A percentile compares a stretch with the other conserved stretches of the same genome.
Conservation (phyloP, 441 rosid genomes). For the Manihot esculenta region DNA sequence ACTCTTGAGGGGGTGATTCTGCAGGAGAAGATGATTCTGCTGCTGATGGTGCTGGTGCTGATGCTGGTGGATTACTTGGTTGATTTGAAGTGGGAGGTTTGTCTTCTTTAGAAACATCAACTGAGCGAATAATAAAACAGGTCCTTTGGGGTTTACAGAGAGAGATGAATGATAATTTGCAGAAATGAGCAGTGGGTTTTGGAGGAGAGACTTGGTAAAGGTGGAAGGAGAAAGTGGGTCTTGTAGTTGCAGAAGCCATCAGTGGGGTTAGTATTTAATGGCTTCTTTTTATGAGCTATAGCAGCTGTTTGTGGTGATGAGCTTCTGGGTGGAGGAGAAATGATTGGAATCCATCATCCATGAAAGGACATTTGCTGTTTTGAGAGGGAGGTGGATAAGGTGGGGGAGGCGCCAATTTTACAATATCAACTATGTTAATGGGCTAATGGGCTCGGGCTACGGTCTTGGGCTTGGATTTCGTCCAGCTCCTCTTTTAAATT, state of each 20-base stretch:
- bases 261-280: neutral
- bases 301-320: neutral
- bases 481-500: no score
- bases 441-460: neutral
- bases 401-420: constrained; percentile 13
- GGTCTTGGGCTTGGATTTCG: neutral
- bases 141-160: constrained; percentile 21
- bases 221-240: constrained; percentile 53
- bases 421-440: neutral
- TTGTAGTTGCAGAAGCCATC: constrained; percentile 54
- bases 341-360: constrained; percentile 33
- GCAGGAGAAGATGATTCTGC: neutral
- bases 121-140: constrained; percentile 31
- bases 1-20: constrained; percentile 13
- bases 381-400: constrained; percentile 41
- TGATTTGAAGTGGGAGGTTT: constrained; percentile 28
- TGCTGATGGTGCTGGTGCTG: neutral
- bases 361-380: constrained; percentile 23
- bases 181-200: constrained; percentile 28
- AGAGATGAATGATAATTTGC: constrained; percentile 27
- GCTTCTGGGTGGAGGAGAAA: constrained; percentile 43
- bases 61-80: constrained; percentile 3
- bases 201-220: constrained; percentile 35
- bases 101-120: constrained; percentile 68
- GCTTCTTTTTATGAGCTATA: neutral